phyloP scores from a whole-genome alignment of 1,139 yeast genomes.

The Magnusiomyces ingens region DNA sequence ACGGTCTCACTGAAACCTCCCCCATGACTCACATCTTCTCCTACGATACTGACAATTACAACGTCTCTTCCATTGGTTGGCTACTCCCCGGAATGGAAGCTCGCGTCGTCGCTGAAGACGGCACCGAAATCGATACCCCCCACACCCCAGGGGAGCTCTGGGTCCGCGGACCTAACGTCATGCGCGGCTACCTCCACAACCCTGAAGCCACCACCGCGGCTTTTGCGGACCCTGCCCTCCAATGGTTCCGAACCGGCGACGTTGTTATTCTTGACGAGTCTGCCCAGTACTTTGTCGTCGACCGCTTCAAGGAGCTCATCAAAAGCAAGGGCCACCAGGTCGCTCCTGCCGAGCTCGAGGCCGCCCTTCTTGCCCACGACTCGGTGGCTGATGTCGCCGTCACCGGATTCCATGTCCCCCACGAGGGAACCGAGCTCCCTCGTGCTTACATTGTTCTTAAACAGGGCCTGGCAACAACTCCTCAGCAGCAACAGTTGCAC shows the following conservation, averaged over 20 bases:
- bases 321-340: slow-evolving; percentile 80
- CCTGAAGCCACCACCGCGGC: slow-evolving; percentile 46
- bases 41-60: slow-evolving; percentile 18
- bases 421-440: slow-evolving; percentile 34
- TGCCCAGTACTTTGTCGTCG: slow-evolving; percentile 58
- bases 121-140: slow-evolving; percentile 49
- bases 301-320: slow-evolving; percentile 74
- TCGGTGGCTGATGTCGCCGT: slow-evolving; percentile 34
- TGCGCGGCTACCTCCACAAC: slow-evolving; percentile 54
- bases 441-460: slow-evolving; percentile 33
- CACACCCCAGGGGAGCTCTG: slow-evolving; percentile 55
- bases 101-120: slow-evolving; percentile 39
- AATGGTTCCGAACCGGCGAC: slow-evolving; percentile 80
- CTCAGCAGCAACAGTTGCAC: slow-evolving; percentile 12
- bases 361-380: slow-evolving; percentile 45
- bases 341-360: slow-evolving; percentile 75
- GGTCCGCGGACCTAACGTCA: slow-evolving; percentile 65
- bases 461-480: slow-evolving; percentile 10
- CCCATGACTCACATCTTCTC: slow-evolving; percentile 29
- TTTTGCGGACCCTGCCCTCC: slow-evolving; percentile 43
- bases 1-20: slow-evolving; percentile 55
- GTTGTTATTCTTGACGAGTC: slow-evolving; percentile 49
- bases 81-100: slow-evolving; percentile 38
- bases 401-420: slow-evolving; percentile 29
- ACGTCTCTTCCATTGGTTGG: slow-evolving; percentile 42